Conservation (phyloP, 106 monocot species). For the Phalaenopsis equestris region DNA sequence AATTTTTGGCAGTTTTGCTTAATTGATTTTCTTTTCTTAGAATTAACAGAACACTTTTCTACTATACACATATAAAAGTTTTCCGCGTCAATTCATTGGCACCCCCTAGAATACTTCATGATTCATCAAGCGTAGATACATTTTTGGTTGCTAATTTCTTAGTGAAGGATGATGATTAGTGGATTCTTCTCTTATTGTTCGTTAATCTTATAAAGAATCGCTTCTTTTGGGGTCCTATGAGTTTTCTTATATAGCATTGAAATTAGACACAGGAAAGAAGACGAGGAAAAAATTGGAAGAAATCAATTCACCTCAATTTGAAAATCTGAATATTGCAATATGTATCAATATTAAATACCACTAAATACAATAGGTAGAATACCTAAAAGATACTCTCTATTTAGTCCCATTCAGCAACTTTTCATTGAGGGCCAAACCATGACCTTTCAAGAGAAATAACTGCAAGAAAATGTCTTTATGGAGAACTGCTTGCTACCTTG, state of each 20-base stretch:
- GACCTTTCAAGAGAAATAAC: too few relatives aligned
- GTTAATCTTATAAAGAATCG: neutral
- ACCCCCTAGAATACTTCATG: neutral
- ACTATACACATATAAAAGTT: neutral
- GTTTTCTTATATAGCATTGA: neutral
- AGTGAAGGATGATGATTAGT: neutral
- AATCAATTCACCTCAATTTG: too few relatives aligned
- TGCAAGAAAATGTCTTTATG: too few relatives aligned
- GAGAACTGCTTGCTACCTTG: too few relatives aligned
- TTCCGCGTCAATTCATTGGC: neutral
- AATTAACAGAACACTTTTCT: neutral
- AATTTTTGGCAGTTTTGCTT: neutral
- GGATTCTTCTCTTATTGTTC: neutral
- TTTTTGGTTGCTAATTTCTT: neutral
- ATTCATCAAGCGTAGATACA: neutral
- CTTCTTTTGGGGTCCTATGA: neutral
- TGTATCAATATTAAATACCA: too few relatives aligned
- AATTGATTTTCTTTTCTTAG: neutral
- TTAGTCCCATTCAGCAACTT: too few relatives aligned
- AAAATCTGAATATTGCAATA: too few relatives aligned
- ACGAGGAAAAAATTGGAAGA: too few relatives aligned
- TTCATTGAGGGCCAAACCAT: too few relatives aligned
- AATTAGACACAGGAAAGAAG: too few relatives aligned
- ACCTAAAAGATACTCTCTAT: too few relatives aligned
- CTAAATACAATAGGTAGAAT: too few relatives aligned